phyloP scores from a whole-genome alignment of 1,284 basidiomycete genomes.

The Rhodofomes roseus region DNA sequence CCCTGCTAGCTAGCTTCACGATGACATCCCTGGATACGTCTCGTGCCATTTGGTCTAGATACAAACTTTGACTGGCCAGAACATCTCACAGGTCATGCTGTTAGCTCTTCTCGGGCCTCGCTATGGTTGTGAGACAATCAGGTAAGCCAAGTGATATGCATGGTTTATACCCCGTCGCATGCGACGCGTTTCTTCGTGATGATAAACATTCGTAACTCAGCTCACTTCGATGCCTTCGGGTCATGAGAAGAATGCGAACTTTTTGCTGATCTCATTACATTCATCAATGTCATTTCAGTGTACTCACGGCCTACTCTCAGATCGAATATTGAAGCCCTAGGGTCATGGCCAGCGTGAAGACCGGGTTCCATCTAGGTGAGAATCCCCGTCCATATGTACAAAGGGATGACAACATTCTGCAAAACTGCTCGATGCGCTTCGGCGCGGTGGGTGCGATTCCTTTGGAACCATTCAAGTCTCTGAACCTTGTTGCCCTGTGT shows the following conservation, averaged over 20 bases:
- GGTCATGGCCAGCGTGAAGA: too few relatives aligned
- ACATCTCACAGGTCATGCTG: too few relatives aligned
- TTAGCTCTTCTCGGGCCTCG: too few relatives aligned
- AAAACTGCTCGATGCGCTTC: conserved; percentile 49
- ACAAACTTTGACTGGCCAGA: too few relatives aligned
- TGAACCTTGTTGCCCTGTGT: conserved; percentile 33
- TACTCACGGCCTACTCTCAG: background rate
- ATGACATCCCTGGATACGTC: too few relatives aligned
- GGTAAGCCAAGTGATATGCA: too few relatives aligned
- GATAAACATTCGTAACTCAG: conserved; percentile 55
- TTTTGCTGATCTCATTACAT: conserved; percentile 32
- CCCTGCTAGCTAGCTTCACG: too few relatives aligned
- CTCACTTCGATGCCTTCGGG: conserved; percentile 55
- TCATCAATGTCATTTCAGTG: background rate
- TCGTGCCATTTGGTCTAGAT: too few relatives aligned
- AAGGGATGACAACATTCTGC: conserved; percentile 50
- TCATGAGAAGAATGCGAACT: conserved; percentile 51
- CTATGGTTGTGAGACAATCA: too few relatives aligned
- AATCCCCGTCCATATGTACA: background rate
- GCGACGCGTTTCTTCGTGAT: conserved; percentile 30
- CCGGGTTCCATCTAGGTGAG: background rate
- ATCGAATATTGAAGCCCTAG: too few relatives aligned
- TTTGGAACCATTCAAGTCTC: conserved; percentile 78
- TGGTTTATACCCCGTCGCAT: too few relatives aligned
- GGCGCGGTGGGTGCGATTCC: conserved; percentile 55